Evolutionary conservation across 257 asterid species (phyloP), one percentile per base, ranked within the genome.

Genomic region (Solanum habrochaites): DNA sequence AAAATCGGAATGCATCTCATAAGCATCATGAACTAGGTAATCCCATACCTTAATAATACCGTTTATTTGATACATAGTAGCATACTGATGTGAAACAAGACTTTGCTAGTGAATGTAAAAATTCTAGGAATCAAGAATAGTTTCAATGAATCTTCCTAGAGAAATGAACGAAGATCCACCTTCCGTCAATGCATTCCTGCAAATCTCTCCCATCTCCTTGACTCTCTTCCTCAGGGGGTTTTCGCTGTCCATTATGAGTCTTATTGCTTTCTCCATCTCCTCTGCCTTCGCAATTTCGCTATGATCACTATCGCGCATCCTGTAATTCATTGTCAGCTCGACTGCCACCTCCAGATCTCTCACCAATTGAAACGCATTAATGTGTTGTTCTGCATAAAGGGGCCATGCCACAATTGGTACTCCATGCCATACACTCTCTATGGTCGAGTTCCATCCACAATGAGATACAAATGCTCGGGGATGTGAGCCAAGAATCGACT

Each of bases 371-470:
- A 71, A 85, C 20, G 83, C 87, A 6, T 85, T 85, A 5, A 45
- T 42, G 14, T 71, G 83, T 60, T 85, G 87, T 80, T 85, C 87
- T n/a, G 83, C 87, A 1, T 85, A 85, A 45, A 85, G 64, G 8
- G 87, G 87, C 87, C 87, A 85, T 27, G 87, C 71, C 39, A 32
- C 83, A 18, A 85, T 71, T 27, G 87, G 72, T 4, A 85, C 83
- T 39, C 87, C 87, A 29, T 85, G 72, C 83, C 83, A 70, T 60
- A 47, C 0, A 12, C 83, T 49, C 52, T 85, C 87, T 27, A 71
- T 11, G 23, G 67, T 71, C 12, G 87, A 85, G 62, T 85, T 85
- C 87, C 87, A 85, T 1, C 87, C 87, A 29, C 87, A 85, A 42
- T 85, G 83, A 2, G 83, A 85, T 20, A 85, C 29, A 2, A 85